A percentile compares a stretch with the other conserved stretches of the same genome.
phyloP scores from a whole-genome alignment of 176 grass and related monocot species.

The Typha latifolia region DNA sequence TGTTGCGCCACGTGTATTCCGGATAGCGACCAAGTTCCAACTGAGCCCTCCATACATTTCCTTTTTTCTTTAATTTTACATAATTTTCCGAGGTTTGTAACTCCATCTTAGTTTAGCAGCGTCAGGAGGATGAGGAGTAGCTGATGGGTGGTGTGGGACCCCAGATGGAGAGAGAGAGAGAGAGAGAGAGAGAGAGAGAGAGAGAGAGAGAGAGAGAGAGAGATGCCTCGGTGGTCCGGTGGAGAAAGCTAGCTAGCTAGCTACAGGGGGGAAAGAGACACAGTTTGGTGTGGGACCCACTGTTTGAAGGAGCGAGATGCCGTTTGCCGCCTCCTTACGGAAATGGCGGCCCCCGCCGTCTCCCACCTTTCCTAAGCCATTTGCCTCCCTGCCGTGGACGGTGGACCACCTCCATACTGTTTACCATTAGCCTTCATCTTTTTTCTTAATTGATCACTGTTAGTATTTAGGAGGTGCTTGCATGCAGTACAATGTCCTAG shows the following conservation, averaged over 20 bases:
- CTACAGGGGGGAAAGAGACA: neutral
- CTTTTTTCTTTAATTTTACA: neutral
- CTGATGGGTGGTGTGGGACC: no score
- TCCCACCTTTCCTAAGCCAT: no score
- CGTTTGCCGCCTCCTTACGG: slow-evolving; percentile 1
- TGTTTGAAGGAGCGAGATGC: neutral
- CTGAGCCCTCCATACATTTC: neutral
- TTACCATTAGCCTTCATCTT: no score
- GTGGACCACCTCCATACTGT: no score
- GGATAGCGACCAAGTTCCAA: neutral
- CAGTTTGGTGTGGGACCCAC: neutral
- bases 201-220: no score
- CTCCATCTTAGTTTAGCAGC: neutral
- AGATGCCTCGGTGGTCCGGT: no score
- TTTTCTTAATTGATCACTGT: no score
- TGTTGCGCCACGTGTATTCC: neutral
- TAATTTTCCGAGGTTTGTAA: neutral
- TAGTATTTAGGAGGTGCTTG: no score
- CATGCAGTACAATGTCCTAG: no score
- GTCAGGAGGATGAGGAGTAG: neutral
- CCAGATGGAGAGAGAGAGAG: no score
- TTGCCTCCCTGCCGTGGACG: no score
- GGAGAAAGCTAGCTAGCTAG: neutral
- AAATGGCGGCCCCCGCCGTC: neutral
- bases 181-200: no score